Evolutionary conservation across 306 rosid genomes (phyloP).

Genomic region (Trifolium subterraneum): DNA sequence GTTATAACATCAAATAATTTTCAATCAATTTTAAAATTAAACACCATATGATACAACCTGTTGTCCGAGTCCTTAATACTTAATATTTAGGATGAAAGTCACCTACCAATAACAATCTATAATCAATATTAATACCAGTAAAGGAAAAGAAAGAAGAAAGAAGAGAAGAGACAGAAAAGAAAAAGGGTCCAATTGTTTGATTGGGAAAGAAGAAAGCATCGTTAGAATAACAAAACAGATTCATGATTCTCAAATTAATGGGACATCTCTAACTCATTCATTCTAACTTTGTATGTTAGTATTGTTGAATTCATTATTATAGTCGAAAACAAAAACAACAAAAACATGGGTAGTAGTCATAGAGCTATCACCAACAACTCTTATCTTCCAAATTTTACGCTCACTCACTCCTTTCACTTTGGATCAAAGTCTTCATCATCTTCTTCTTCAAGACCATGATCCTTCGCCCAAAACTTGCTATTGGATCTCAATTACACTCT

Average conservation of each 20-base stretch:
- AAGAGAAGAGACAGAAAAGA: background rate
- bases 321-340: slow-evolving; percentile 35
- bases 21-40: too few relatives aligned
- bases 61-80: too few relatives aligned
- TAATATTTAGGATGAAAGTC: too few relatives aligned
- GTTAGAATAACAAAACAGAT: slow-evolving; percentile 5
- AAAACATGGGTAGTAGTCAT: slow-evolving; percentile 51
- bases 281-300: background rate
- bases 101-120: too few relatives aligned
- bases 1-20: too few relatives aligned
- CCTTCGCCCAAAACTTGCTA: slow-evolving; percentile 52
- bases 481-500: slow-evolving; percentile 79
- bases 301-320: slow-evolving; percentile 28
- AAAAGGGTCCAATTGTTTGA: slow-evolving; percentile 26
- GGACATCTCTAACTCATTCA: slow-evolving; percentile 21
- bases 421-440: slow-evolving; percentile 60
- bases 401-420: slow-evolving; percentile 70
- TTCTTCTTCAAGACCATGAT: slow-evolving; percentile 72
- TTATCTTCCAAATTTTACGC: slow-evolving; percentile 49
- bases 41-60: too few relatives aligned
- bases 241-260: slow-evolving; percentile 41
- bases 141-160: background rate
- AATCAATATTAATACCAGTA: background rate
- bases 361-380: slow-evolving; percentile 49
- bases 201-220: slow-evolving; percentile 33